Evolutionary conservation across 257 asterid genomes (phyloP).

Genomic region (Fraxinus quadrangulata): DNA sequence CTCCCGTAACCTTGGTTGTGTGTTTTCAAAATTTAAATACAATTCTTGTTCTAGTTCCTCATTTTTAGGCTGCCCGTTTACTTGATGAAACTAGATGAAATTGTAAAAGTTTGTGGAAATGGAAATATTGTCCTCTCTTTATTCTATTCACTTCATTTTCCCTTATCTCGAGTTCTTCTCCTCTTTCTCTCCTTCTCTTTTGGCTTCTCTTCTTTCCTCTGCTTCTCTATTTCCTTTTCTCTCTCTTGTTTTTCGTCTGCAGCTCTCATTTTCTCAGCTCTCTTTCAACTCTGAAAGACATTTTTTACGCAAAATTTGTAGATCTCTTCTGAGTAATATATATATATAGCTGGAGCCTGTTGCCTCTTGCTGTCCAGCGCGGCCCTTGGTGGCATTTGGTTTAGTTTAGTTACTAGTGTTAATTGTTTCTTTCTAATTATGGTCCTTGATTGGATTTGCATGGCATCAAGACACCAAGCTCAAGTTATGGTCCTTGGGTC

Average conservation of each 20-base stretch:
- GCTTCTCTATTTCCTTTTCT: slow-evolving; percentile 12
- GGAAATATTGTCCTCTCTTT: not conserved
- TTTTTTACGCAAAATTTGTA: not conserved
- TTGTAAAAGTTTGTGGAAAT: too few relatives aligned
- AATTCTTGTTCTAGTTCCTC: too few relatives aligned
- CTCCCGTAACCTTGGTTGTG: too few relatives aligned
- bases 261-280: slow-evolving; percentile 23
- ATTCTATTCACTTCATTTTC: not conserved
- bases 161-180: not conserved
- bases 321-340: not conserved
- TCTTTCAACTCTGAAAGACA: slow-evolving; percentile 21
- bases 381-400: not conserved
- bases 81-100: too few relatives aligned
- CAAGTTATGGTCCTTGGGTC: too few relatives aligned
- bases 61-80: too few relatives aligned
- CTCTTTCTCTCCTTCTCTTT: not conserved
- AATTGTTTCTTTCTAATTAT: not conserved
- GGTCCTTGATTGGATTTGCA: not conserved
- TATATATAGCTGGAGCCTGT: not conserved
- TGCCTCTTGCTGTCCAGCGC: not conserved
- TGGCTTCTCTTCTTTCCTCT: not conserved
- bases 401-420: not conserved
- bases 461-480: too few relatives aligned
- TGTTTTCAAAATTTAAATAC: too few relatives aligned
- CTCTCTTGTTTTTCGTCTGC: slow-evolving; percentile 24